Evolutionary conservation across 306 rosid species (phyloP).

Genomic region (Vigna mungo): DNA sequence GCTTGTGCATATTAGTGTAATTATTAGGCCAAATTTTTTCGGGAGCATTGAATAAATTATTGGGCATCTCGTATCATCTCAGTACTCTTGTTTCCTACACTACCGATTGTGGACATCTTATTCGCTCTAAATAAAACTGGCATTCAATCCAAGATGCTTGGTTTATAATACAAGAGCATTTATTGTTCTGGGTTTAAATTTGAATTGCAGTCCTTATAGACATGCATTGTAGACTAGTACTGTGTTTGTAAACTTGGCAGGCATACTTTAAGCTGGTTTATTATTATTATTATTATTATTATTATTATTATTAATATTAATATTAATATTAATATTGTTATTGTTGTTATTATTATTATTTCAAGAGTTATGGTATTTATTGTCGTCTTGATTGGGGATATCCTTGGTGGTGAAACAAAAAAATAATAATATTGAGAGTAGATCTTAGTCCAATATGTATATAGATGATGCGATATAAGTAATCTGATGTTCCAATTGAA

Average conservation of each 20-base stretch:
- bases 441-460: conserved; percentile 22
- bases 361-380: conserved; percentile 5
- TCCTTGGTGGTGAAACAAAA: background rate
- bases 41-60: conserved; percentile 29
- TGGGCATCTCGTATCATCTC: conserved; percentile 14
- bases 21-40: conserved; percentile 21
- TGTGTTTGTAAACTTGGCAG: conserved; percentile 11
- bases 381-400: background rate
- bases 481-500: conserved; percentile 35
- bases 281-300: background rate
- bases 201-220: background rate
- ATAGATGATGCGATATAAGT: conserved; percentile 26
- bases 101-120: conserved; percentile 26
- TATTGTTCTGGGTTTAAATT: conserved; percentile 28
- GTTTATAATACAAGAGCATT: conserved; percentile 21
- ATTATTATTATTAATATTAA: too few relatives aligned
- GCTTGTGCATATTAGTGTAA: conserved; percentile 38
- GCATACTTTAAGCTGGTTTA: conserved; percentile 11
- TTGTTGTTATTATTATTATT: background rate
- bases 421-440: background rate
- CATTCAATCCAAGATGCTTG: conserved; percentile 30
- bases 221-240: conserved; percentile 14
- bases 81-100: conserved; percentile 25
- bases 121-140: conserved; percentile 23
- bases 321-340: too few relatives aligned